Evolutionary conservation across 805 yeast species (phyloP), one percentile per base, ranked within the genome.

Genomic region (Cyberlindnera saturnus): DNA sequence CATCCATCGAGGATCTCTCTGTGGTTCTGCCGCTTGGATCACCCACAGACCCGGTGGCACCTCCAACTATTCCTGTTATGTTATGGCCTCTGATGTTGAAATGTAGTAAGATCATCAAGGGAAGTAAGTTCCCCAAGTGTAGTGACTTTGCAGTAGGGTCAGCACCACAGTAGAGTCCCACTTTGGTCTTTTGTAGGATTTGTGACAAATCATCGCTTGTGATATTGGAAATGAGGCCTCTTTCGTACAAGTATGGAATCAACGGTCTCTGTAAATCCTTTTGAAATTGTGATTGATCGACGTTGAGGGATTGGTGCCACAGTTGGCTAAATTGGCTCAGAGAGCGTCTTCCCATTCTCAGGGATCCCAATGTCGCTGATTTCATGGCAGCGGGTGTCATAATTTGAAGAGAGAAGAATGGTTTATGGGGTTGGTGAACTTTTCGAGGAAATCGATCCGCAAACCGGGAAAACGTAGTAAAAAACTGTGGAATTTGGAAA

Each of bases 1-100:
- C 69, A n/a, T 69, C 79, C 70, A 90, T 73, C 14, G 64, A 67
- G 10, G 65, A 62, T 44, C 99, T 71, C 57, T 89, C 97, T 0
- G 90, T 77, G 0, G 74, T 67, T 52, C 96, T 72, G 0, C 98
- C 99, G 41, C 96, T 86, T 7, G 99, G 99, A 62, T 93, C 99
- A 7, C 99, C 99, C 2, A 93, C 96, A 11, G 77, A 75, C 8
- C 96, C 98, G 0, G 99, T 93, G 6, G 98, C 99, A 19, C 95
- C 96, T 16, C 96, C 96, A 15, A 93, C 89, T 6, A 91, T 62
- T 0, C 91, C 88, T 6, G 82, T 78, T n/a, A 88, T 78, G 47
- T 77, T 75, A 60, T 89, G 96, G 2, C 99, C 99, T 30, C 93
- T 69, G 29, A 89, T 64, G 48, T 79, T 79, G 62, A 89, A 89